Evolutionary conservation across 345 rosid genomes (phyloP).

Genomic region (Camelina laxa): DNA sequence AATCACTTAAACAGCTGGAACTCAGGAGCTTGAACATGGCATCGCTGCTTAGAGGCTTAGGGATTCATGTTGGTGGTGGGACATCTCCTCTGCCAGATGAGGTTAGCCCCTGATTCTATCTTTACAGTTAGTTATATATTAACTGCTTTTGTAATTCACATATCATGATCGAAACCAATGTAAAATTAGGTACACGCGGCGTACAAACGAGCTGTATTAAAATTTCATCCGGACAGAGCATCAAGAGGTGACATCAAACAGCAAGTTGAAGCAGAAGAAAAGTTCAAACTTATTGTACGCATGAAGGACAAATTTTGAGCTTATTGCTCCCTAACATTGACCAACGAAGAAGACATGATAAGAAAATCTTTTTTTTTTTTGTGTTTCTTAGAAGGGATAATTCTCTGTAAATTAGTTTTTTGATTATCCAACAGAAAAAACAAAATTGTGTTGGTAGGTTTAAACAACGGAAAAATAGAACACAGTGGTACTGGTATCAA

Average conservation of each 20-base stretch:
- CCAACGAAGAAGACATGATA: neutral
- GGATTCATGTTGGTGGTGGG: slow-evolving; percentile 67
- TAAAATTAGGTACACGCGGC: slow-evolving; percentile 72
- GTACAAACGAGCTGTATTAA: slow-evolving; percentile 71
- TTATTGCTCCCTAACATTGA: slow-evolving; percentile 51
- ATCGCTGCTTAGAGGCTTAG: slow-evolving; percentile 75
- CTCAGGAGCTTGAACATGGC: slow-evolving; percentile 64
- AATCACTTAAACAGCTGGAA: slow-evolving; percentile 70
- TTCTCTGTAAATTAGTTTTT: slow-evolving; percentile 35
- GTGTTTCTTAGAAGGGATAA: neutral
- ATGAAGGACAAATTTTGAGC: slow-evolving; percentile 66
- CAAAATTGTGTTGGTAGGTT: slow-evolving; percentile 31
- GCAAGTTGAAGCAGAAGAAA: slow-evolving; percentile 92
- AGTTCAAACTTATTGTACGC: slow-evolving; percentile 83
- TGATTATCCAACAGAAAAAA: slow-evolving; percentile 12
- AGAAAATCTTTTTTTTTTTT: neutral
- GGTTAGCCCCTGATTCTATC: slow-evolving; percentile 49
- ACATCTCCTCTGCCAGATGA: slow-evolving; percentile 55
- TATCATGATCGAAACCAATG: neutral
- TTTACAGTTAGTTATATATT: neutral
- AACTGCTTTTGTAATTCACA: neutral
- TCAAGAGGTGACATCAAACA: slow-evolving; percentile 68
- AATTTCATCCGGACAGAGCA: slow-evolving; percentile 85
- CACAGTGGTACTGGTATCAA: slow-evolving; percentile 15
- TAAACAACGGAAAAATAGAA: neutral